A percentile compares a stretch with the other conserved stretches of the same genome.
phyloP scores from a whole-genome alignment of 1,284 basidiomycete genomes.

The Heterobasidion occidentale region DNA sequence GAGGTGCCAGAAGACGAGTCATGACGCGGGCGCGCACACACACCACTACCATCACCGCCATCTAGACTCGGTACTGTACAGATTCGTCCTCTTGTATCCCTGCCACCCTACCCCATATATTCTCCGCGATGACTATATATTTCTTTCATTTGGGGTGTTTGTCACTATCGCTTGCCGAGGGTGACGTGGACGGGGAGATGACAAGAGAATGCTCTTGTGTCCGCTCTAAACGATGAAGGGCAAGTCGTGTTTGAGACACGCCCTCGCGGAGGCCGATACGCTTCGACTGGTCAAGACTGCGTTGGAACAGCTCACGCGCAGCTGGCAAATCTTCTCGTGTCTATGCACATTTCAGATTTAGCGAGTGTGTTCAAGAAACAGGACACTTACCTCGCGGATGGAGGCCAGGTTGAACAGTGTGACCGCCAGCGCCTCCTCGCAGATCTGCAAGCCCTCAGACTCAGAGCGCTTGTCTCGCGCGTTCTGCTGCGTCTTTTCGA shows the following conservation, averaged over 20 bases:
- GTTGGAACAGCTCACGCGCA: slow-evolving; percentile 36
- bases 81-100: not conserved
- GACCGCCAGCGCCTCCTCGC: slow-evolving; percentile 51
- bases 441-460: slow-evolving; percentile 24
- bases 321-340: slow-evolving; percentile 38
- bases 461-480: slow-evolving; percentile 1
- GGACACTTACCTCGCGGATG: slow-evolving; percentile 30
- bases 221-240: slow-evolving; percentile 32
- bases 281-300: slow-evolving; percentile 42
- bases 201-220: not conserved
- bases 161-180: not conserved
- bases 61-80: not conserved
- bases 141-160: slow-evolving; percentile 4
- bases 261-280: slow-evolving; percentile 43
- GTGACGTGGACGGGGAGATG: not conserved
- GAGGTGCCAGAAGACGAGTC: slow-evolving; percentile 25
- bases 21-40: slow-evolving; percentile 9
- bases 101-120: not conserved
- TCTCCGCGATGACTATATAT: slow-evolving; percentile 3
- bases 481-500: slow-evolving; percentile 29
- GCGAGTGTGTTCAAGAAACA: not conserved
- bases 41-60: slow-evolving; percentile 1
- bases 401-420: slow-evolving; percentile 56
- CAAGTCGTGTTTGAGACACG: slow-evolving; percentile 37
- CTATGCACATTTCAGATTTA: slow-evolving; percentile 21